Percentiles rank a stretch among this genome's conserved stretches.
Conservation (phyloP, 345 rosid genomes). For the Abelmoschus esculentus region DNA sequence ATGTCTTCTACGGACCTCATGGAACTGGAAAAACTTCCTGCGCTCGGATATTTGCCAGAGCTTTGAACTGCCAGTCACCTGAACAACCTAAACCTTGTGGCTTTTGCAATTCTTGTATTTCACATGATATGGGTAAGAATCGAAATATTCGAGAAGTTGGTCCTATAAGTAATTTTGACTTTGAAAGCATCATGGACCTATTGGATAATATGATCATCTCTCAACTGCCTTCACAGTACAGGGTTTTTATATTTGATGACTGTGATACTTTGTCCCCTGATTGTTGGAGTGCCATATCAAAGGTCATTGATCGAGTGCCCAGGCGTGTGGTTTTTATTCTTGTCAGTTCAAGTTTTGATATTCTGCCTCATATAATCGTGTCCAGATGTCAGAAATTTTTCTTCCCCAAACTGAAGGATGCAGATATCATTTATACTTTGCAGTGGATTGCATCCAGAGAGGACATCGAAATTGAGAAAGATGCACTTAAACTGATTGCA, state of each 20-base stretch:
- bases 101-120: constrained; percentile 62
- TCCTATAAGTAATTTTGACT: constrained; percentile 67
- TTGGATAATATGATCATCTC: constrained; percentile 59
- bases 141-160: constrained; percentile 70
- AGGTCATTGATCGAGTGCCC: constrained; percentile 76
- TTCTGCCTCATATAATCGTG: constrained; percentile 80
- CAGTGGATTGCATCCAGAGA: constrained; percentile 74
- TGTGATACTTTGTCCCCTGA: constrained; percentile 71
- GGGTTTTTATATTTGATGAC: constrained; percentile 71
- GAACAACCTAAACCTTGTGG: constrained; percentile 82
- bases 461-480: constrained; percentile 58
- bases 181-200: constrained; percentile 56
- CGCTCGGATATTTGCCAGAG: constrained; percentile 84
- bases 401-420: constrained; percentile 88
- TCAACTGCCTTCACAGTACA: constrained; percentile 45
- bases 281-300: constrained; percentile 78
- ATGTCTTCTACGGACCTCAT: constrained; percentile 90
- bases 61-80: constrained; percentile 74
- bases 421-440: constrained; percentile 67
- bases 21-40: constrained; percentile 97
- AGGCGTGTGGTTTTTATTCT: constrained; percentile 74
- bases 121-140: constrained; percentile 68
- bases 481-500: constrained; percentile 85
- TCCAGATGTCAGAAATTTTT: constrained; percentile 97
- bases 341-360: constrained; percentile 80